Base-by-base conservation (phyloP, 139 green algal species). In the Astrephomene gubernaculifera region DNA sequence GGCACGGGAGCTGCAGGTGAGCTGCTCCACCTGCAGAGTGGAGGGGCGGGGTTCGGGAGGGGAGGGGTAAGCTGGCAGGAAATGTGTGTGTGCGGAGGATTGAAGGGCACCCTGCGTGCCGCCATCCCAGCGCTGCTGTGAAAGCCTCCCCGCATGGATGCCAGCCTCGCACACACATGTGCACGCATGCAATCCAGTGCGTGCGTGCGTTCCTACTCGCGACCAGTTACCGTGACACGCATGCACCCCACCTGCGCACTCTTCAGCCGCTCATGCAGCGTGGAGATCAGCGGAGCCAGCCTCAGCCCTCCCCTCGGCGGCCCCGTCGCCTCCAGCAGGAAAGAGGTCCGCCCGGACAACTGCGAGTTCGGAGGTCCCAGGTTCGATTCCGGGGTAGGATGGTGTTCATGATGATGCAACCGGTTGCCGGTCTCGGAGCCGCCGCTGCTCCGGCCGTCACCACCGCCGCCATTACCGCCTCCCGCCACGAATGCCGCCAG, bases 221-320 rank as follows among this genome's bases (percentile, higher is more conserved):
- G 49, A 57, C 49, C 49, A 57, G 49, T 17, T 25, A 57, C 49
- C 49, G 49, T 17, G 17, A 57, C 49, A 12, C n/a, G 49, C 49
- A 67, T 33, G 19, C 57, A n/a, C 24, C 74, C 4, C 54, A 82
- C 74, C 74, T 83, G 76, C 29, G 76, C 76, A 24, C 61, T 67
- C 44, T 85, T 85, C 22, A 85, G 79, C 57, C 79, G 63, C 24
- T 85, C 79, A 64, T 85, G 79, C 63, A 85, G 79, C 19, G 44
- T 67, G 24, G 43, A 31, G 44, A 85, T 85, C 31, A 85, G 76
- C 21, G 76, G 76, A 27, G 76, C 76, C 43, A 83, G 61, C 21
- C 57, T 38, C 3, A 71, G 5, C 2, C 74, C 57, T 24, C 74
- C 74, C 27, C 74, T 29, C 24, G 44, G 44, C 36, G 52, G 36